phyloP scores from a whole-genome alignment of 192 early-diverging fungal genomes.

The Rhizophagus sp. region DNA sequence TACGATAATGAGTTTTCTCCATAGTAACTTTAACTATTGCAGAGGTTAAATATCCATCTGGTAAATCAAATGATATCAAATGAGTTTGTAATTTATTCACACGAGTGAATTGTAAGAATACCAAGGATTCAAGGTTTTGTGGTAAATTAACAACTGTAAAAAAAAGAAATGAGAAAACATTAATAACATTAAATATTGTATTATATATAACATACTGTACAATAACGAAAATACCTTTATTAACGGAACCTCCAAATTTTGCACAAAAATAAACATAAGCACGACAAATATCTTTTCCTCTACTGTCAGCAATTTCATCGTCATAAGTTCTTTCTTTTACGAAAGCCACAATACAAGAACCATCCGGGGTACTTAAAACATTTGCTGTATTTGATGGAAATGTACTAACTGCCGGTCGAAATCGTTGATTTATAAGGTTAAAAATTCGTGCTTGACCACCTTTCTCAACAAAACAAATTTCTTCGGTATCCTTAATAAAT shows the following conservation, averaged over 20 bases:
- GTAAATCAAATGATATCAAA: slow-evolving; percentile 2
- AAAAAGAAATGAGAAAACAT: neutral
- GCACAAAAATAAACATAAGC: slow-evolving; percentile 9
- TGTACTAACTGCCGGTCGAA: slow-evolving; percentile 1
- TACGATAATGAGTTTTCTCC: slow-evolving; percentile 14
- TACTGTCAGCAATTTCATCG: too few species aligned
- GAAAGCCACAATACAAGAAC: slow-evolving; percentile 30
- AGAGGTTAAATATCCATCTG: neutral
- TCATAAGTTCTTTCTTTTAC: slow-evolving; percentile 2
- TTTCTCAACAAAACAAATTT: slow-evolving; percentile 26
- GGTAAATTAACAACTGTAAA: neutral
- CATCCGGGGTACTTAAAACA: slow-evolving; percentile 18
- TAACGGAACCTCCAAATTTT: neutral
- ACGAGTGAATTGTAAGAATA: neutral
- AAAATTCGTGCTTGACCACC: slow-evolving; percentile 11
- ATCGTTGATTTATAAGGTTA: slow-evolving; percentile 6
- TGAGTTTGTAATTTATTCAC: neutral
- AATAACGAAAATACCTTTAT: neutral
- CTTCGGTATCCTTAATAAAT: slow-evolving; percentile 24
- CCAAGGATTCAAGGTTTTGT: neutral
- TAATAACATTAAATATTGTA: neutral
- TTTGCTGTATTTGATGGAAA: neutral
- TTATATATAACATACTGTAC: too few species aligned
- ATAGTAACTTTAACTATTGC: neutral
- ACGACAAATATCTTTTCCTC: neutral